Base-by-base conservation (phyloP, 495 filamentous ascomycete species). In the Xylaria sp. region DNA sequence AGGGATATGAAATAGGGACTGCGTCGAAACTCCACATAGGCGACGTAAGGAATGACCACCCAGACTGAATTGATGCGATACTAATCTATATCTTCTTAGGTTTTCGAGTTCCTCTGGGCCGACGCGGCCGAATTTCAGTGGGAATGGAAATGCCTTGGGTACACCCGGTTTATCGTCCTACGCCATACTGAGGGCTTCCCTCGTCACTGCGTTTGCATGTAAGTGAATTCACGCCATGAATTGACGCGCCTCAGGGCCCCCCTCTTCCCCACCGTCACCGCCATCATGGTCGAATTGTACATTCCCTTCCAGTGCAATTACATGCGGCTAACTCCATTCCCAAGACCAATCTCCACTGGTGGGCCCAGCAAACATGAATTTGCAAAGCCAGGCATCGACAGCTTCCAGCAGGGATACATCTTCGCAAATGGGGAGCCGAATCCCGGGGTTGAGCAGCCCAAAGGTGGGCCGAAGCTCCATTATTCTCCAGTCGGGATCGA, bases 81-180 rank as follows among this genome's bases (percentile, higher is more conserved):
- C 43, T 70, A 57, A 70, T 52, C 12, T n/a, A 4, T n/a, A 55
- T 63, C 14, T 48, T 37, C 67, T 24, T 66, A 79, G 77, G 77
- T 79, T n/a, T 79, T 79, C 68, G 77, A 79, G 70, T 79, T 79
- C 71, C 75, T 79, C 40, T 79, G 77, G 77, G 77, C 77, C 63
- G 77, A 79, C 41, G 73, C 75, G 40, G 70, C 73, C 43, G 77
- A 79, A 40, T 79, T 79, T 21, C 75, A 79, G 61, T 79, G 77
- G 77, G 77, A 79, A 67, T 79, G 77, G 77, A 79, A 79, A 73
- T 79, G 77, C 67, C 71, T 79, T 24, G 77, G 77, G 44, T 79
- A 79, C 70, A 75, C 68, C 52, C 77, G 77, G 11, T 79, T 79
- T 57, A 74, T 79, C 31, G 77, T 79, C 62, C 67, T 79, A 11